Conservation (phyloP, 306 rosid species). For the Elaeagnus macrophylla region DNA sequence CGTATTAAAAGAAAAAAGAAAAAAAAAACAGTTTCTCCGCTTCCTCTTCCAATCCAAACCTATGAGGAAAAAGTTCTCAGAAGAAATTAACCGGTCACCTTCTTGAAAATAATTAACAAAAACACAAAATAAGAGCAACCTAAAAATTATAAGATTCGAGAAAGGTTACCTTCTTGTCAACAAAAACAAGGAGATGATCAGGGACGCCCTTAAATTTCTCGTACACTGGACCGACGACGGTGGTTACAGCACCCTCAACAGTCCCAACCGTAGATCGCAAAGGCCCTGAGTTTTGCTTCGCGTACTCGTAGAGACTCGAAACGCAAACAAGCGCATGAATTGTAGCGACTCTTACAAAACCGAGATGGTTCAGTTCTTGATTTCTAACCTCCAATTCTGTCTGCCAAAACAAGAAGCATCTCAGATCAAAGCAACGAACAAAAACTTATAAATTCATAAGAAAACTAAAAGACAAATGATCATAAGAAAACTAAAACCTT, state of each 20-base stretch:
- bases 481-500: constrained; percentile 3
- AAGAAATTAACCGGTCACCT: neutral
- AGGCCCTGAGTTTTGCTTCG: constrained; percentile 66
- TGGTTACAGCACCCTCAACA: constrained; percentile 48
- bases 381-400: constrained; percentile 29
- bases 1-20: too few relatives aligned
- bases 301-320: constrained; percentile 51
- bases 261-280: constrained; percentile 52
- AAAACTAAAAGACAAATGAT: neutral
- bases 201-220: constrained; percentile 45
- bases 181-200: constrained; percentile 49
- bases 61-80: too few relatives aligned
- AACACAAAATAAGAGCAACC: neutral
- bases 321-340: constrained; percentile 36
- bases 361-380: constrained; percentile 46
- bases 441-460: too few relatives aligned
- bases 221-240: constrained; percentile 52
- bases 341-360: constrained; percentile 47
- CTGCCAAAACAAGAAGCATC: constrained; percentile 12
- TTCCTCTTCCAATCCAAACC: too few relatives aligned
- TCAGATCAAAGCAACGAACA: too few relatives aligned
- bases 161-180: constrained; percentile 53
- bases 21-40: too few relatives aligned
- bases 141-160: too few relatives aligned
- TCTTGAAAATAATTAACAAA: neutral